Evolutionary conservation across 1,284 basidiomycete species (phyloP), one percentile per base, ranked within the genome.

Genomic region (Cutaneotrichosporon sp.): DNA sequence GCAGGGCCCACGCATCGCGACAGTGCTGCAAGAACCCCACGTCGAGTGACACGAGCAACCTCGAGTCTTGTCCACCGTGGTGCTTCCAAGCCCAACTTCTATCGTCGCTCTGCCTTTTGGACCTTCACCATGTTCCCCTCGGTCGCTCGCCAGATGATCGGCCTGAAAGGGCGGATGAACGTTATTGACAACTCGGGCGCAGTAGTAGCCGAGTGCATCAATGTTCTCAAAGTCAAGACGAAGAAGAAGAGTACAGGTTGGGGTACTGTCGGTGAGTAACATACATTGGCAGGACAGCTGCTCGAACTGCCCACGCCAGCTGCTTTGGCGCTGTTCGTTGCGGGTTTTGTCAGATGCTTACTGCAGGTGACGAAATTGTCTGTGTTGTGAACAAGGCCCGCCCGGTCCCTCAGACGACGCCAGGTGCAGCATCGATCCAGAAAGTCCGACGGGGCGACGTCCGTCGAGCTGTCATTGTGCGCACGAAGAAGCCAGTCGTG

Each of bases 101-200:
- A n/a, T n/a, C n/a, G n/a, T n/a, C n/a, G n/a, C n/a, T n/a, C n/a
- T n/a, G n/a, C n/a, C n/a, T 30, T 18, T 40, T n/a, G 8, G 9
- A 18, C 39, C 39, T n/a, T 21, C 22, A 22, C 23, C 46, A 40
- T 48, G 36, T 47, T 37, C 13, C 38, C 26, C n/a, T 41, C 37
- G 8, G 39, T 20, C 20, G 45, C 35, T 18, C 44, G 18, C 23
- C 49, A 56, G 20, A 94, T 94, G 91, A 90, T 96, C 78, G 90
- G 90, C 58, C 87, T 96, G 70, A 96, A 96, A 73, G 83, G 85
- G 55, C 90, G 85, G 0, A 81, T 94, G 63, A 90, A 88, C 88
- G 86, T 93, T 65, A 96, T 97, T 73, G 94, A 97, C 81, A 98
- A 98, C 78, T 94, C 94, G n/a, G 94, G 94, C 52, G 94, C 90